These are phyloP conservation scores for Platismatia glauca DNA, from an alignment of 495 filamentous ascomycete genomes.

Conservation along the genomic window DNA sequence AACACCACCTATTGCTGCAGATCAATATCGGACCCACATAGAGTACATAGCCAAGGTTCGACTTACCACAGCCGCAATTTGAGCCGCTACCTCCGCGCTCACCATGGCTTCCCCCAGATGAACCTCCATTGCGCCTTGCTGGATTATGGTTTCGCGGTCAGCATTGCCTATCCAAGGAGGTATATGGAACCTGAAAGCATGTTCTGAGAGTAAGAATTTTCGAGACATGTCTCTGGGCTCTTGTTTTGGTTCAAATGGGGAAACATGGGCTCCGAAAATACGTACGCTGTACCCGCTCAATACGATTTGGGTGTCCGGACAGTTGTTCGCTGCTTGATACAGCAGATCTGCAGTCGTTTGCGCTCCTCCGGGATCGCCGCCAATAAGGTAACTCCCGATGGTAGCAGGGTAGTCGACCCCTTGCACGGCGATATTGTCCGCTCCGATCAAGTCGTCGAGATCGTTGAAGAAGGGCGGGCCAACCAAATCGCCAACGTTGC, in stretches of 20 bases:
- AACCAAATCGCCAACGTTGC: slow-evolving; percentile 49
- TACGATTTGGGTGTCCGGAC: slow-evolving; percentile 54
- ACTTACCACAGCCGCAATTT: slow-evolving; percentile 27
- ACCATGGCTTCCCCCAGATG: slow-evolving; percentile 41
- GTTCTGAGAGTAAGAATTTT: too few relatives aligned
- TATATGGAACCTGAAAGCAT: too few relatives aligned
- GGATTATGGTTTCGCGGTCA: too few relatives aligned
- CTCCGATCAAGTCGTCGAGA: slow-evolving; percentile 33
- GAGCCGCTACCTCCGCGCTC: slow-evolving; percentile 22
- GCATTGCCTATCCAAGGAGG: too few relatives aligned
- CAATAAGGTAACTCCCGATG: slow-evolving; percentile 31
- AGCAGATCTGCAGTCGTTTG: slow-evolving; percentile 42
- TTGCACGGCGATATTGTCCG: slow-evolving; percentile 41
- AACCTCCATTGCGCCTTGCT: slow-evolving; percentile 46
- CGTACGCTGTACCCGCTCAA: slow-evolving; percentile 52
- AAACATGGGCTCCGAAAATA: too few relatives aligned
- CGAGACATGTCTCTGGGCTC: too few relatives aligned
- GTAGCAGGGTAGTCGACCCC: slow-evolving; percentile 47
- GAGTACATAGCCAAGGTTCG: too few relatives aligned
- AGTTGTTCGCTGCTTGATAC: slow-evolving; percentile 38
- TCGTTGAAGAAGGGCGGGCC: slow-evolving; percentile 47
- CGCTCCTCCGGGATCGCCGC: slow-evolving; percentile 34
- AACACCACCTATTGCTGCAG: slow-evolving; percentile 43
- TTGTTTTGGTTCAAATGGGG: too few relatives aligned
- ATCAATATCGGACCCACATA: slow-evolving; percentile 9